A percentile compares a stretch with the other conserved stretches of the same genome.
Conservation (phyloP, 2,329 filamentous ascomycete species). For the Blastomyces percursus region DNA sequence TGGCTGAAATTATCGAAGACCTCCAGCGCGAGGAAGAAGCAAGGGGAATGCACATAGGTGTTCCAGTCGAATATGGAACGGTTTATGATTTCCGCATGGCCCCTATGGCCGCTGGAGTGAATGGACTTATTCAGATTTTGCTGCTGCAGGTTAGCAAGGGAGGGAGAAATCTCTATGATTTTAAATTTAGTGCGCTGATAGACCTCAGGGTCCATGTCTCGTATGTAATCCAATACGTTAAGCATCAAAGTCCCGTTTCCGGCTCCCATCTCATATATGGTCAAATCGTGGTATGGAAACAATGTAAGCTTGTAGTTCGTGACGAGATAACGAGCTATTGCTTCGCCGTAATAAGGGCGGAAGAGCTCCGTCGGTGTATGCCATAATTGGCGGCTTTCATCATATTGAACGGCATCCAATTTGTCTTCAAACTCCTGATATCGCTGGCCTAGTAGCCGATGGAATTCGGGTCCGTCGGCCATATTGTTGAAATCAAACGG, state of each 20-base stretch:
- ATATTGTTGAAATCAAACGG: constrained; percentile 80
- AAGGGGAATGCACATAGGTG: constrained; percentile 75
- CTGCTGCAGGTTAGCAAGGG: constrained; percentile 67
- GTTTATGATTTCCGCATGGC: constrained; percentile 91
- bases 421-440: constrained; percentile 86
- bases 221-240: constrained; percentile 95
- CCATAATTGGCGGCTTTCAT: constrained; percentile 83
- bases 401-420: constrained; percentile 60
- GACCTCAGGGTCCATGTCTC: constrained; percentile 75
- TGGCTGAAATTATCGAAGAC: constrained; percentile 98
- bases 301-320: constrained; percentile 90
- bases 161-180: constrained; percentile 87
- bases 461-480: constrained; percentile 76
- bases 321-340: constrained; percentile 89
- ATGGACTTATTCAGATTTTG: constrained; percentile 57
- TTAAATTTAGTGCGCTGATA: constrained; percentile 89
- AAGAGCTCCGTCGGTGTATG: constrained; percentile 98
- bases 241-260: constrained; percentile 96
- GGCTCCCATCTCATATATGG: constrained; percentile 98
- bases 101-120: constrained; percentile 61
- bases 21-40: constrained; percentile 96
- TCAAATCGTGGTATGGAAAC: constrained; percentile 91
- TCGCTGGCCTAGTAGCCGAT: constrained; percentile 60
- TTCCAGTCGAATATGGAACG: constrained; percentile 91
- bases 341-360: constrained; percentile 90